Evolutionary conservation across 768 basidiomycete species (phyloP).

Genomic region (Boletus coccyginus): DNA sequence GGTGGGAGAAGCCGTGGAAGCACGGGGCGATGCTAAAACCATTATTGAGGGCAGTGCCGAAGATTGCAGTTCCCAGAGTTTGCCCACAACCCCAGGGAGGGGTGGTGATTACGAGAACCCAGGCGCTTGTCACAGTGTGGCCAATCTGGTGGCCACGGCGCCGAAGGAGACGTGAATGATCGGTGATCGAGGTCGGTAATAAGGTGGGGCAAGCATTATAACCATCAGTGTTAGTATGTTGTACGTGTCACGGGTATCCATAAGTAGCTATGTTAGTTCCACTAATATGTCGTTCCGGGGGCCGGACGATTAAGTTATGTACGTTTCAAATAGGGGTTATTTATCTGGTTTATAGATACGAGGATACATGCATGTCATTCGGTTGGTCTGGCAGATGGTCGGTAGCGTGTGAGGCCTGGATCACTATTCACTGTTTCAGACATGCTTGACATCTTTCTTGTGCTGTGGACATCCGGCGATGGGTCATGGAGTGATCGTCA

Average conservation of each 20-base stretch:
- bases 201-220: not conserved
- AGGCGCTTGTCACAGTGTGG: not conserved
- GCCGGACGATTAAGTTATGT: not conserved
- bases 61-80: not conserved
- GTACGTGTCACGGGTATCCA: not conserved
- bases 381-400: constrained; percentile 61
- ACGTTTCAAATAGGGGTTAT: too few species aligned
- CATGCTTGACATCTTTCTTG: constrained; percentile 69
- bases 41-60: constrained; percentile 9
- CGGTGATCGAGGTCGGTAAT: not conserved
- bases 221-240: not conserved
- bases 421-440: constrained; percentile 86
- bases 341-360: constrained; percentile 23
- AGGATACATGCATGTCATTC: constrained; percentile 76
- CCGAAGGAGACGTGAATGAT: not conserved
- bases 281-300: not conserved
- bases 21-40: not conserved
- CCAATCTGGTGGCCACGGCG: not conserved
- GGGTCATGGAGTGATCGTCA: constrained; percentile 91
- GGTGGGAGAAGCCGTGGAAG: not conserved
- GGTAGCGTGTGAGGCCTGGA: constrained; percentile 55
- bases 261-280: not conserved
- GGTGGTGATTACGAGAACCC: constrained; percentile 14
- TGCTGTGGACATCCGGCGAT: constrained; percentile 70
- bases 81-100: not conserved